These are phyloP conservation scores for Coleophoma crateriformis DNA, from an alignment of 2,329 filamentous ascomycete species.

Conservation along the genomic window DNA sequence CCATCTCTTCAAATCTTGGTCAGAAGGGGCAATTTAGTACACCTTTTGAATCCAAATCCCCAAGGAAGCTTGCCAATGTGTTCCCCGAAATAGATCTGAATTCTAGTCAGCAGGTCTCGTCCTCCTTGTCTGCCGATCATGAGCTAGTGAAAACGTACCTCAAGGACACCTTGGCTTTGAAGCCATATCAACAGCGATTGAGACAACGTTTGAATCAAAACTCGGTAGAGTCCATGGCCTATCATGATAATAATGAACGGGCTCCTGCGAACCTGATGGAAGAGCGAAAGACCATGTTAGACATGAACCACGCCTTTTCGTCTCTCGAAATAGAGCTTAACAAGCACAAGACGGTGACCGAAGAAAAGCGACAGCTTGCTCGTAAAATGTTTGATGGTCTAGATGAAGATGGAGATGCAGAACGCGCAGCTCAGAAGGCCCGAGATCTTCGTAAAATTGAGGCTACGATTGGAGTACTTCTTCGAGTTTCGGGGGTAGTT, in stretches of 20 bases:
- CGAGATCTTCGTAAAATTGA: constrained; percentile 18
- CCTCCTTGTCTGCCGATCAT: constrained; percentile 19
- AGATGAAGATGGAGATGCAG: constrained; percentile 13
- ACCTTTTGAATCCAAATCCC: constrained; percentile 10
- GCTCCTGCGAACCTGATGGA: constrained; percentile 16
- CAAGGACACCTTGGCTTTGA: constrained; percentile 12
- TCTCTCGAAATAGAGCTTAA: constrained; percentile 6
- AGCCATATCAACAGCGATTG: constrained; percentile 13
- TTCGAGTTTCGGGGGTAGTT: constrained; percentile 21
- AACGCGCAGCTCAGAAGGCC: constrained; percentile 13
- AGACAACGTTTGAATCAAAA: constrained; percentile 14
- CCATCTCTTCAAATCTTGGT: constrained; percentile 19
- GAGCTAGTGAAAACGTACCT: constrained; percentile 17
- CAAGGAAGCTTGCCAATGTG: constrained; percentile 3
- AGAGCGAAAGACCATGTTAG: constrained; percentile 16
- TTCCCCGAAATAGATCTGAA: neutral
- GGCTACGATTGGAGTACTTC: constrained; percentile 14
- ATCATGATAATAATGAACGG: constrained; percentile 14
- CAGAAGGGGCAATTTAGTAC: constrained; percentile 13
- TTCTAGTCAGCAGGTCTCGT: constrained; percentile 15
- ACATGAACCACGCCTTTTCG: constrained; percentile 15
- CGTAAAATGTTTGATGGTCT: constrained; percentile 13
- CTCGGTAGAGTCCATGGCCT: constrained; percentile 11
- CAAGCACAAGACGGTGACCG: constrained; percentile 6
- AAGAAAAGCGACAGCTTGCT: constrained; percentile 16